Conservation (phyloP, 1,284 basidiomycete species). For the Sphaerobolus stellatus region DNA sequence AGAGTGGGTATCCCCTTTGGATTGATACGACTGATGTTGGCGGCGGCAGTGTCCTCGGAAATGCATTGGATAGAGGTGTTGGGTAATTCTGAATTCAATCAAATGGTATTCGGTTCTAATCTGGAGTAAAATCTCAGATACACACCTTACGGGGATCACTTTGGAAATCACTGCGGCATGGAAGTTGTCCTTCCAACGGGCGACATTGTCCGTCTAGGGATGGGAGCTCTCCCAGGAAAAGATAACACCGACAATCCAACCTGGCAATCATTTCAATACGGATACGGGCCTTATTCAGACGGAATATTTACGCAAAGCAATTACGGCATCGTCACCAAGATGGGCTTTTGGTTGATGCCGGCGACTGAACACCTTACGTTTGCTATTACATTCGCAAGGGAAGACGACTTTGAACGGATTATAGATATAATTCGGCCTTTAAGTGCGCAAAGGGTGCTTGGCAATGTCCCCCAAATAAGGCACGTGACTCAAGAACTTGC, state of each 20-base stretch:
- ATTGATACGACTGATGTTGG: constrained; percentile 5
- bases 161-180: constrained; percentile 7
- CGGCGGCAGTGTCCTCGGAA: constrained; percentile 4
- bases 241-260: constrained; percentile 1
- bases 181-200: constrained; percentile 6
- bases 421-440: constrained; percentile 3
- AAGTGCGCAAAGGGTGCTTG: constrained; percentile 1
- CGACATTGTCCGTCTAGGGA: constrained; percentile 2
- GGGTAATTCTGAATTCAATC: constrained; percentile 3
- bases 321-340: constrained; percentile 7
- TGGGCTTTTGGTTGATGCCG: constrained; percentile 9
- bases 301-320: constrained; percentile 9
- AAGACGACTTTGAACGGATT: constrained; percentile 6
- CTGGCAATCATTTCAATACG: constrained; percentile 9
- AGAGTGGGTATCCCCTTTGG: constrained; percentile 2
- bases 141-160: constrained; percentile 6
- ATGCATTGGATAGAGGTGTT: constrained; percentile 5
- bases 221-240: constrained; percentile 5
- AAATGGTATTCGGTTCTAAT: too few relatives aligned
- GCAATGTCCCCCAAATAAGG: constrained; percentile 5
- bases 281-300: constrained; percentile 7
- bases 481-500: constrained; percentile 2
- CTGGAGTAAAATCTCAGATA: not conserved
- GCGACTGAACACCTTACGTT: constrained; percentile 8
- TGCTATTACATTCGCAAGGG: constrained; percentile 2